phyloP scores from a whole-genome alignment of 2,329 filamentous ascomycete genomes.

The Colletotrichum viniferum region DNA sequence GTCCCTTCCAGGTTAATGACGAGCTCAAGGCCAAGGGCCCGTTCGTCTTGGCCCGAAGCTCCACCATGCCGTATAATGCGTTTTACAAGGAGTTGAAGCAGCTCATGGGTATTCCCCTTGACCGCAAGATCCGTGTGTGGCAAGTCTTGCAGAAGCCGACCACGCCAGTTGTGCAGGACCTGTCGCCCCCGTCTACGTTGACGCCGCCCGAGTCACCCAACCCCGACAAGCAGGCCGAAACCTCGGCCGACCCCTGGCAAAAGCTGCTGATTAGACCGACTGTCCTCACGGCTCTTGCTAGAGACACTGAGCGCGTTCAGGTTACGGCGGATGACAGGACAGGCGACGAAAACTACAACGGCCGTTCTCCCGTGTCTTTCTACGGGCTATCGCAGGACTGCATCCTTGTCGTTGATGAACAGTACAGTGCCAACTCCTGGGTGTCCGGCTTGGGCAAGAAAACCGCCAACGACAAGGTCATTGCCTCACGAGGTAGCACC shows the following conservation, averaged over 20 bases:
- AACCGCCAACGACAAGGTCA: constrained; percentile 35
- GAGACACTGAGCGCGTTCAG: constrained; percentile 13
- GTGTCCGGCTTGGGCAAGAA: constrained; percentile 53
- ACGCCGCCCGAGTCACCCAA: constrained; percentile 47
- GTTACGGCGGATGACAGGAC: constrained; percentile 64
- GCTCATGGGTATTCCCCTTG: constrained; percentile 67
- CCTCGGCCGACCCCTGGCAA: constrained; percentile 37
- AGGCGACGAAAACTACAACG: constrained; percentile 77
- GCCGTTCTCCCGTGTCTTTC: constrained; percentile 67
- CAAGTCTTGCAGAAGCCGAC: constrained; percentile 54
- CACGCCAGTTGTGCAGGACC: constrained; percentile 37
- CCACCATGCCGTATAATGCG: constrained; percentile 70
- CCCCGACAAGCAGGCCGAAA: constrained; percentile 29
- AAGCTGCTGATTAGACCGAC: constrained; percentile 51
- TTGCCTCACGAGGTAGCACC: constrained; percentile 38
- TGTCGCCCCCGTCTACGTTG: constrained; percentile 37
- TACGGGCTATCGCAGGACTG: constrained; percentile 74
- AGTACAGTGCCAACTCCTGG: constrained; percentile 62
- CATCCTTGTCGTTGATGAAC: constrained; percentile 84
- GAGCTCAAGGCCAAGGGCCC: constrained; percentile 67
- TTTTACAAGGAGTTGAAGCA: constrained; percentile 79
- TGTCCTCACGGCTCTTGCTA: constrained; percentile 50
- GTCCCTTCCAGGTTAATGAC: constrained; percentile 60
- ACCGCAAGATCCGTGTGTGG: constrained; percentile 80
- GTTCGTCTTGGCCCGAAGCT: constrained; percentile 71